Evolutionary conservation across 208 protist species (phyloP), one percentile per base, ranked within the genome.

Genomic region (Wallacemonas rigidus): DNA sequence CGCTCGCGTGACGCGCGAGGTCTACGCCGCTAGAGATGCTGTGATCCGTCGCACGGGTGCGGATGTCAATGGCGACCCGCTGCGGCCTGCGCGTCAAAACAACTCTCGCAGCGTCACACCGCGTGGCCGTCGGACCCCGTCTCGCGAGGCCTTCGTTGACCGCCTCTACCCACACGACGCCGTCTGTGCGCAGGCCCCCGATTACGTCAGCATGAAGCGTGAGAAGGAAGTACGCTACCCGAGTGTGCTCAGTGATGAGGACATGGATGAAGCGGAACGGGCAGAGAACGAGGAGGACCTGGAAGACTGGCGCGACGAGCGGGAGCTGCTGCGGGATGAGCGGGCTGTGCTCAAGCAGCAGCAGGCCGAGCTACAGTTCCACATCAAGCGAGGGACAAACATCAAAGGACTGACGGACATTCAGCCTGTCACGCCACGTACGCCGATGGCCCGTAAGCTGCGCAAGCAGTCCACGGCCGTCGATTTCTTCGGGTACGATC

Each of bases 301-400:
- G 36, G 63, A 76, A 51, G 69, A 38, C 40, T 95, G 90, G 88
- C 70, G 79, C 35, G 54, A 74, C 39, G 88, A 93, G 79, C 85
- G 88, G 41, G 70, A 62, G 11, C 36, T 50, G 36, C 71, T 95
- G 53, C 79, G 80, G 3, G 67, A 68, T 2, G 71, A 85, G 48
- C 76, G 79, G 69, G 67, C 61, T 0, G 47, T 64, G 17, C 40
- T 89, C 50, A 56, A 78, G 35, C 74, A 78, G 67, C 69, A 77
- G 56, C 69, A 73, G 8, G 70, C 80, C 14, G 88, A 93, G 38
- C 74, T 91, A 26, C 51, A 72, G 45, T 80, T 75, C 56, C 87
- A 91, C 67, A 48, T 89, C 57, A 78, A 79, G 2, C 82, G 85
- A 38, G 85, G 82, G n/a, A 90, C 81, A 61, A 89, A 92, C 71